A percentile compares a stretch with the other conserved stretches of the same genome.
Evolutionary conservation across 2,329 filamentous ascomycete species (phyloP).

Genomic region (Fusarium humuli): DNA sequence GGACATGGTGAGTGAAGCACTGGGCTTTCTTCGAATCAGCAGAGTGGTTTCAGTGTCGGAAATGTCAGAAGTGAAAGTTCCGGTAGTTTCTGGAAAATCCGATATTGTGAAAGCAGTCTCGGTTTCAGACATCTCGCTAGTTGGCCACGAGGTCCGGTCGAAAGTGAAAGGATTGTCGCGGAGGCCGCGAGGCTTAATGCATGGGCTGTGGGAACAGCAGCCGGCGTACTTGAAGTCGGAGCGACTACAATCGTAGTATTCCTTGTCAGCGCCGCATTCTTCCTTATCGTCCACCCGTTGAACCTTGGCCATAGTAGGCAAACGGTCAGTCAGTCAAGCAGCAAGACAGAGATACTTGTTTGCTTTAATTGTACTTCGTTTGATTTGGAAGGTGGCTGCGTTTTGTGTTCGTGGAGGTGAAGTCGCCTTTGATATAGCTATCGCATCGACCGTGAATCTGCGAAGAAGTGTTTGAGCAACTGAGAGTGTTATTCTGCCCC

Average conservation of each 20-base stretch:
- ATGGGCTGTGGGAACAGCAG: conserved; percentile 61
- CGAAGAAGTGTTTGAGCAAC: conserved; percentile 5
- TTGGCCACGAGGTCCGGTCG: neutral
- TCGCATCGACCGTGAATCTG: conserved; percentile 31
- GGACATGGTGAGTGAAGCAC: neutral
- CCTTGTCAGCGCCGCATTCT: conserved; percentile 47
- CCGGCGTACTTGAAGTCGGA: conserved; percentile 52
- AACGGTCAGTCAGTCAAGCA: conserved; percentile 3
- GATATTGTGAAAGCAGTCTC: neutral
- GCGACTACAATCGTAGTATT: conserved; percentile 54
- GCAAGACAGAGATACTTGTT: neutral
- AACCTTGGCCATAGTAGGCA: conserved; percentile 27
- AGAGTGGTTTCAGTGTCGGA: neutral
- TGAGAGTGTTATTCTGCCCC: conserved; percentile 5
- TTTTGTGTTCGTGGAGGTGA: neutral
- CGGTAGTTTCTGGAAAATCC: too few species aligned
- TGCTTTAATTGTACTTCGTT: neutral
- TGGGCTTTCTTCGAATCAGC: conserved; percentile 1
- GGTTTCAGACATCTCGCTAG: conserved; percentile 7
- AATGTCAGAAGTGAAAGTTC: neutral
- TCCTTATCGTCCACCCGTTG: conserved; percentile 9
- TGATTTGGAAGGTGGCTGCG: neutral
- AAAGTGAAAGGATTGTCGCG: conserved; percentile 7
- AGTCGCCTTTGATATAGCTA: conserved; percentile 23
- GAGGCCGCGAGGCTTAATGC: conserved; percentile 43